Base-by-base conservation (phyloP, 306 rosid species). In the Prunus persica region DNA sequence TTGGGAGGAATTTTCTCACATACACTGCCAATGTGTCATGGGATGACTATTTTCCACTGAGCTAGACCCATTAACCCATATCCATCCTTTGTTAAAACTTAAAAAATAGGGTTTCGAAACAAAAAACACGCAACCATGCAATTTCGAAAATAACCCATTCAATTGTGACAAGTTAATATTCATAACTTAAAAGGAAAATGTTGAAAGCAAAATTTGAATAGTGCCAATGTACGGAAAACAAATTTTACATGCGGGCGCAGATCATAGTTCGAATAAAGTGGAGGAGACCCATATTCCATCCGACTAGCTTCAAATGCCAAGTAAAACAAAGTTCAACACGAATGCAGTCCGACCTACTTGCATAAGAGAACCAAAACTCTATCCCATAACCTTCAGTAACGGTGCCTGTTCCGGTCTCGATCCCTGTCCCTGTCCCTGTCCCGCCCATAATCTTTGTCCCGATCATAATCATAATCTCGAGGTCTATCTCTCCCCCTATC, bases 401-500 rank as follows among this genome's bases (percentile, higher is more conserved):
- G 91, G 82, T 87, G 88, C 81, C 96, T 86, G 69, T 82, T 79
- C 63, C 84, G 62, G 25, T 76, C 84, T 13, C 89, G 34, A 30
- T 84, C 80, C 67, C 86, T 67, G 14, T 76, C 84, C 13, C 89
- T 32, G 43, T 84, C 80, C 67, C 86, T 71, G 14, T 88, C 98
- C 65, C 97, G 87, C 71, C 96, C 94, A 51, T 90, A 88, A 67
- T 90, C 96, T 47, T 93, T 86, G 57, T 84, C 94, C 34, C 92
- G 89, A 41, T 75, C 89, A 76, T 82, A 74, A 76, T 76, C 89
- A 69, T 91, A 80, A 74, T 87, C 95, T 78, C 89, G 87, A 58
- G 87, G 91, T 6, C 93, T 88, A 75, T 84, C 91, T 77, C 91
- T 89, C 82, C 91, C 96, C 61, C 96, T 81, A 32, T 87, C 88